Base-by-base conservation (phyloP, 768 basidiomycete genomes). In the Leccinellum albellum region DNA sequence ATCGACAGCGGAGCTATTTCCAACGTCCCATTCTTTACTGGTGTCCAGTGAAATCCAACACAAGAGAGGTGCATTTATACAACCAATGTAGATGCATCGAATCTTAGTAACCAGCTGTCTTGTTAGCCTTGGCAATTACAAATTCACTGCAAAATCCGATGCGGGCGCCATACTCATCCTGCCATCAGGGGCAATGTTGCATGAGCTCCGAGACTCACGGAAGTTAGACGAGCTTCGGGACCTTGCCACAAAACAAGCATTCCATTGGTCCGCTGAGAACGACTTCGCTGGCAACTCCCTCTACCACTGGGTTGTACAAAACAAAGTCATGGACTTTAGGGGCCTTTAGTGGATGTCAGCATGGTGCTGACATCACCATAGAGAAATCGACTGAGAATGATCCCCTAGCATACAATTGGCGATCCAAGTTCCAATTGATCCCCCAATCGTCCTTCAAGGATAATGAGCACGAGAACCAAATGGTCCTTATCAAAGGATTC, bases 401-500 rank as follows among this genome's bases (percentile, higher is more conserved):
- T 13, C 2, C 31, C 5, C 42, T 24, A 23, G 14, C n/a, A 17
- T 58, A 54, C 33, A 13, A 17, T 7, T 58, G 48, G 40, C 6
- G 4, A 1, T 17, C 31, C 10, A 15, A 9, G 29, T 42, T 50
- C 5, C 1, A 32, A 4, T 12, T 29, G 10, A 20, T 51, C 31
- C 23, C 1, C 7, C 44, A 32, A 9, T 7, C 40, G 1, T 26
- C 50, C 28, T 20, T 31, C 15, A 26, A 9, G 3, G 32, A 31
- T 10, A 49, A 44, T 20, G 3, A 26, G 3, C 13, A 35, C 1
- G 51, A 56, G 24, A 62, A 62, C 26, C 61, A 62, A 49, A 60
- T 58, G 3, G 15, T 62, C 17, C 14, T 62, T n/a, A 46, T 62
- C n/a, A 45, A 37, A 24, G 59, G 61, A 1, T 60, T 62, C 51